Conservation (phyloP, 768 basidiomycete species). For the Suillus spraguei region DNA sequence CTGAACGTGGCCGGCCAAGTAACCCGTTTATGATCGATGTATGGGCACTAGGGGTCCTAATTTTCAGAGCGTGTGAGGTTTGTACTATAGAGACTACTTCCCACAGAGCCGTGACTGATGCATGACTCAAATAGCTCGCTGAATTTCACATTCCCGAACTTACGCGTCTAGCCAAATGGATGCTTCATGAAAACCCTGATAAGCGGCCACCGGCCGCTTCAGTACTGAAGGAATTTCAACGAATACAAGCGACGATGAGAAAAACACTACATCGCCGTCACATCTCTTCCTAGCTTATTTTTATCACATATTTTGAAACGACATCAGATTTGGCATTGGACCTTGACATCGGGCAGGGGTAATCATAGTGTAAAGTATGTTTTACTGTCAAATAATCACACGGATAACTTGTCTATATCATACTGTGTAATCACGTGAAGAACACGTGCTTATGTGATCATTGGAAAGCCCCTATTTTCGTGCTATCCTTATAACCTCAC, state of each 20-base stretch:
- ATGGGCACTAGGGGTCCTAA: conserved; percentile 69
- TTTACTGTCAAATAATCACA: too few relatives aligned
- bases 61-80: conserved; percentile 69
- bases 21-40: conserved; percentile 76
- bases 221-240: conserved; percentile 56
- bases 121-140: conserved; percentile 39
- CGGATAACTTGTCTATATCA: too few relatives aligned
- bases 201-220: conserved; percentile 51
- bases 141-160: conserved; percentile 63
- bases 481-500: background rate
- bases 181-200: conserved; percentile 57
- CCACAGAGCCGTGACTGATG: conserved; percentile 14
- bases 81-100: conserved; percentile 15
- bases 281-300: background rate
- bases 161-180: conserved; percentile 54
- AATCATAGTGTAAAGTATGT: background rate
- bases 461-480: background rate
- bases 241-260: conserved; percentile 45
- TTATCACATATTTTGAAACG: background rate
- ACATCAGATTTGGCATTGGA: background rate
- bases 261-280: conserved; percentile 33
- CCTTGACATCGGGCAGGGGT: conserved; percentile 10
- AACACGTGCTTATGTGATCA: background rate
- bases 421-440: too few relatives aligned
- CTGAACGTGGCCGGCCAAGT: conserved; percentile 47